Evolutionary conservation across 2,329 filamentous ascomycete species (phyloP), one percentile per base, ranked within the genome.

Genomic region (Aureobasidium sp.): DNA sequence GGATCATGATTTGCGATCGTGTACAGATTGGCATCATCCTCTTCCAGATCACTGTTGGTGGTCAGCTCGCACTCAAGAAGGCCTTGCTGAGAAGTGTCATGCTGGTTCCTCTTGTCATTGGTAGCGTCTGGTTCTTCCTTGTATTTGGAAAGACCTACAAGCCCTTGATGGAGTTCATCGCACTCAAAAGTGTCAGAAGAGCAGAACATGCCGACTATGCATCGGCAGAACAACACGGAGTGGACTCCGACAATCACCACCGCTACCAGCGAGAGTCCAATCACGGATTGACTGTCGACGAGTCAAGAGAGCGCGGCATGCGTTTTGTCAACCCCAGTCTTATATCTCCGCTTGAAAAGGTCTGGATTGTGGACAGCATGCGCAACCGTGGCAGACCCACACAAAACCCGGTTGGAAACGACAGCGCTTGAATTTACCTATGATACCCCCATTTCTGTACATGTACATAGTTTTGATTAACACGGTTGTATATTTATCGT

Each of bases 1-100:
- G 94, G 94, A 87, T 89, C 51, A 95, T 99, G 82, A 96, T 99
- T 64, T 96, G 91, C 74, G 90, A 94, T 69, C 89, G 94, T 37
- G 82, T 96, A 62, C 84, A 97, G 60, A 78, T 96, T 25, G 94
- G 94, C 1, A 76, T 96, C 10, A 76, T 95, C 2, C 84, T 97
- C 43, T 96, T 96, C 69, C 91, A 99, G 73, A 75, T 95, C 23
- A 90, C 94, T 49, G 94, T 96, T 81, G 87, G 90, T 23, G 93
- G 93, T 3, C 86, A 93, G 64, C 81, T 99, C 60, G 89, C 89
- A 2, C 76, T 94, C 29, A 82, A 85, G 60, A 77, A 81, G 53
- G 90, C 89, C 0, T 89, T 91, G 66, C 83, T 86, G 21, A 82
- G 88, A 49, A 89, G 90, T 0, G 75, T 84, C 13, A 77, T 92